Evolutionary conservation across 2,329 filamentous ascomycete genomes (phyloP).

Genomic region (Fusarium sp.): DNA sequence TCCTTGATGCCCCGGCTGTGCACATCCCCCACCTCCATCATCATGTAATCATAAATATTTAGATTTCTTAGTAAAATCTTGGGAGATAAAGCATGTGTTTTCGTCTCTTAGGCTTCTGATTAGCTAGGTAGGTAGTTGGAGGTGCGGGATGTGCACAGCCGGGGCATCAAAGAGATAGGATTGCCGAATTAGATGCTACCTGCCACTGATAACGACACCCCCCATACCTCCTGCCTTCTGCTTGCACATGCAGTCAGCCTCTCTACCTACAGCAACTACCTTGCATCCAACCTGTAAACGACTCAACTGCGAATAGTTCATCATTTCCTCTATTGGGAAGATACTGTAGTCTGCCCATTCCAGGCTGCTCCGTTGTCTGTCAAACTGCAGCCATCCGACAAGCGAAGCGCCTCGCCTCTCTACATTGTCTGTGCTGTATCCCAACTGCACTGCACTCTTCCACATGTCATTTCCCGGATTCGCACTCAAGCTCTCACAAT

Average conservation of each 20-base stretch:
- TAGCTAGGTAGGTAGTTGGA: too few relatives aligned
- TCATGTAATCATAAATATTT: too few relatives aligned
- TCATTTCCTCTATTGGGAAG: not conserved
- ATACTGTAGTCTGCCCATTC: not conserved
- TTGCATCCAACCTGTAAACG: not conserved
- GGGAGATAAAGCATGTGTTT: too few relatives aligned
- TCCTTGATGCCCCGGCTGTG: too few relatives aligned
- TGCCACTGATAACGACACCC: conserved; percentile 3
- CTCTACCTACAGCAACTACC: not conserved
- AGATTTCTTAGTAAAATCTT: too few relatives aligned
- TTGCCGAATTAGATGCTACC: not conserved
- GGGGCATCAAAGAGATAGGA: not conserved
- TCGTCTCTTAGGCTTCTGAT: too few relatives aligned
- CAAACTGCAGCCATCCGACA: conserved; percentile 14
- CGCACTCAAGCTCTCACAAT: not conserved
- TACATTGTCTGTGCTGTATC: not conserved
- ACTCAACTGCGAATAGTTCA: not conserved
- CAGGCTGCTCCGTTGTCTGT: not conserved
- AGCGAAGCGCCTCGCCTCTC: conserved; percentile 13
- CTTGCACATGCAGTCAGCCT: conserved; percentile 1
- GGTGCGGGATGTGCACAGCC: too few relatives aligned
- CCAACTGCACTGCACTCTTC: not conserved
- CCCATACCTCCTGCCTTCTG: not conserved
- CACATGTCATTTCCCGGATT: not conserved
- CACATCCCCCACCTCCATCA: too few relatives aligned